phyloP scores from a whole-genome alignment of 1,284 basidiomycete genomes.

The Golubevia sp. region DNA sequence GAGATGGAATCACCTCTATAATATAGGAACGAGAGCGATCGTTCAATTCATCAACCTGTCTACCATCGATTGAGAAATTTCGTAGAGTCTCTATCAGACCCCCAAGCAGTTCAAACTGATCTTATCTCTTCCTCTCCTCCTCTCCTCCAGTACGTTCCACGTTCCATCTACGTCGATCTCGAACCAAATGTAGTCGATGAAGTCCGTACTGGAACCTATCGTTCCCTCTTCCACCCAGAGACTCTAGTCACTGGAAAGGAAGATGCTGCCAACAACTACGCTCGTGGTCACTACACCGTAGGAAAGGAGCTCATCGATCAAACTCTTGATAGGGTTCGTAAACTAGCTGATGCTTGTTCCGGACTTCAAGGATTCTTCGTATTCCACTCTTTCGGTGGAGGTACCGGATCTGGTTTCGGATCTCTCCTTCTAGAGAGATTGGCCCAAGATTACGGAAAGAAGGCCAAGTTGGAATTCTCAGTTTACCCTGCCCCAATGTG shows the following conservation, averaged over 20 bases:
- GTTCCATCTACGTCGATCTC: slow-evolving; percentile 93
- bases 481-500: slow-evolving; percentile 77
- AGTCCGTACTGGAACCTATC: slow-evolving; percentile 91
- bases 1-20: too few relatives aligned
- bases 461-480: slow-evolving; percentile 98
- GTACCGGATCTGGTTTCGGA: slow-evolving; percentile 98
- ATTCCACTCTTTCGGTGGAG: slow-evolving; percentile 99
- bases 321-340: slow-evolving; percentile 94
- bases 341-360: slow-evolving; percentile 94
- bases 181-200: slow-evolving; percentile 96
- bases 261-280: slow-evolving; percentile 95
- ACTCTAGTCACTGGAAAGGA: slow-evolving; percentile 99
- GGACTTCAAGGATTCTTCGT: slow-evolving; percentile 99
- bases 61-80: too few relatives aligned
- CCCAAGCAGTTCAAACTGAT: not conserved
- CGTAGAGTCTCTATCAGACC: not conserved
- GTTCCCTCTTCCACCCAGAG: slow-evolving; percentile 97
- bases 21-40: not conserved
- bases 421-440: slow-evolving; percentile 94
- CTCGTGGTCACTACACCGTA: slow-evolving; percentile 68
- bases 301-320: slow-evolving; percentile 68
- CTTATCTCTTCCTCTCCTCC: not conserved
- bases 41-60: too few relatives aligned
- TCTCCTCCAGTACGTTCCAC: slow-evolving; percentile 82
- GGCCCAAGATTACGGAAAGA: slow-evolving; percentile 97